These are phyloP conservation scores for Tolypocladium ophioglossoides DNA, from an alignment of 2,329 filamentous ascomycete genomes.

Conservation along the genomic window DNA sequence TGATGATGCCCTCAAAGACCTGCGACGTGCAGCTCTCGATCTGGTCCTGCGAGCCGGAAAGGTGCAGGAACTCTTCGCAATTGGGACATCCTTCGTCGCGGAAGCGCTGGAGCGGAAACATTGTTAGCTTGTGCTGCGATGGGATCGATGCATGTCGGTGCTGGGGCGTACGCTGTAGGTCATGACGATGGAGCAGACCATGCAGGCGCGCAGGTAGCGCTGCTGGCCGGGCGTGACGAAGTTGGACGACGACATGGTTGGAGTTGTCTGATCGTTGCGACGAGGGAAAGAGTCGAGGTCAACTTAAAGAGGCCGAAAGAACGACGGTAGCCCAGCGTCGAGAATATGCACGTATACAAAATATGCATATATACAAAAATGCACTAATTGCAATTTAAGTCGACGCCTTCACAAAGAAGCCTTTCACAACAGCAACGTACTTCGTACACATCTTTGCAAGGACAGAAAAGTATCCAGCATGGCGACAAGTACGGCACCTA, in stretches of 20 bases:
- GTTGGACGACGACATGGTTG: slow-evolving; percentile 24
- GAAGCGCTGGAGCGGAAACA: slow-evolving; percentile 56
- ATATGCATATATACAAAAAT: not conserved
- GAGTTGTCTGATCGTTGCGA: not conserved
- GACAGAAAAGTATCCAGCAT: not conserved
- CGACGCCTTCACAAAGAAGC: not conserved
- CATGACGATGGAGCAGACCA: slow-evolving; percentile 96
- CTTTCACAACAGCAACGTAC: not conserved
- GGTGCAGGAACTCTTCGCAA: slow-evolving; percentile 85
- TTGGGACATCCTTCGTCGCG: slow-evolving; percentile 84
- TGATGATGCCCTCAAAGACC: slow-evolving; percentile 88
- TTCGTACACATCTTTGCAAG: not conserved
- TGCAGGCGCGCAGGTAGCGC: slow-evolving; percentile 88
- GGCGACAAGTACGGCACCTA: slow-evolving; percentile 5
- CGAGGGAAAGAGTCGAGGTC: not conserved
- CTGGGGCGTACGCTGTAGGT: slow-evolving; percentile 52
- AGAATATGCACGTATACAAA: not conserved
- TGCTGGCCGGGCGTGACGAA: slow-evolving; percentile 66
- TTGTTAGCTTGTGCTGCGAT: not conserved
- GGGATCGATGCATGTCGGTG: not conserved
- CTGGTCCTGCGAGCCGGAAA: slow-evolving; percentile 66
- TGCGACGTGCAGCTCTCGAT: slow-evolving; percentile 91
- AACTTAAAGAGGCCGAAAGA: not conserved
- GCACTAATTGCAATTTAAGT: not conserved
- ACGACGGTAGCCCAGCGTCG: not conserved